Evolutionary conservation across 352 stramenopile species (phyloP), one percentile per base, ranked within the genome.

Genomic region (Phytophthora fragariae): DNA sequence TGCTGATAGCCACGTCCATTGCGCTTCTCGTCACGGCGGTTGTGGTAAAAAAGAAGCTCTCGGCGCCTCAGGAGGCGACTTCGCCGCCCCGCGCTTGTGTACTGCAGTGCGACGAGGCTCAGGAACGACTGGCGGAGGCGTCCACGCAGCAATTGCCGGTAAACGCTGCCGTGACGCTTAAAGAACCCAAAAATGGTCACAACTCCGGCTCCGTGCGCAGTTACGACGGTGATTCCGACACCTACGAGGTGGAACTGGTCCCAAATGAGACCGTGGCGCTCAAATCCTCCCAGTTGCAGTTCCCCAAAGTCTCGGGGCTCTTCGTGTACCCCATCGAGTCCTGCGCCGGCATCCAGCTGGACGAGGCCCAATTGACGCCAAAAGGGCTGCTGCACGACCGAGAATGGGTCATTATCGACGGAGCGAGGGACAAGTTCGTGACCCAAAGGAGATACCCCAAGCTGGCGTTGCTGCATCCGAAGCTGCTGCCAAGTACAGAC

Each of bases 321-420:
- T 85, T 75, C 64, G 67, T 97, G 47, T 97, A 96, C 71, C 91
- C 91, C 33, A 81, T 97, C 76, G 96, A 97, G 72, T 92, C 83
- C n/a, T 95, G 89, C 68, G 76, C 71, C 54, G 86, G 84, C 1
- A 84, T 93, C n/a, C 73, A 78, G 3, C 47, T 96, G 6, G 64
- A 83, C 1, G 60, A 74, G 31, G 82, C 72, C 0, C 49, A 81
- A 47, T 74, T 94, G 49, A 89, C 85, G 3, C 81, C 62, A 0
- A 87, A 84, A 61, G 89, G 90, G 1, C 64, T 97, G 33, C 53
- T 75, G 11, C 81, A 92, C 62, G 91, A 97, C 68, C 87, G 91
- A 46, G 76, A 80, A 60, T 97, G 88, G 87, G 89, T 96, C 71
- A 75, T 97, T 52, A 82, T 90, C 24, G 86, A 95, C 63, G 74